A percentile compares a stretch with the other conserved stretches of the same genome.
These are phyloP conservation scores for Suaeda aralocaspica DNA, from an alignment of 148 eudicot species.

Conservation along the genomic window DNA sequence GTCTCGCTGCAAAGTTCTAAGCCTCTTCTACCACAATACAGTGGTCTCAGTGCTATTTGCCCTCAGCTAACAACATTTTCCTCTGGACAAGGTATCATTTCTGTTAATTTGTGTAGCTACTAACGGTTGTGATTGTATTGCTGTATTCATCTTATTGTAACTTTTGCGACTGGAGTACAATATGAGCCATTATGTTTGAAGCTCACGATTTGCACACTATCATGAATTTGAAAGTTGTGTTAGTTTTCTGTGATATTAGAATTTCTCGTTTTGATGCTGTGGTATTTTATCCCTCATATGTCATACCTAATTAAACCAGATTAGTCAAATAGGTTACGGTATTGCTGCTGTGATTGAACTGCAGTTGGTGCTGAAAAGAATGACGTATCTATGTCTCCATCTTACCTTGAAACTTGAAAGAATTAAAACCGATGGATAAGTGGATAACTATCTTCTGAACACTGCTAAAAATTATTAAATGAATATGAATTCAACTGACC, in stretches of 20 bases:
- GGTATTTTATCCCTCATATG: background rate
- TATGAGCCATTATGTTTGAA: too few relatives aligned
- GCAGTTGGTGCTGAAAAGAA: background rate
- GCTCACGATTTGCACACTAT: background rate
- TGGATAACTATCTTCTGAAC: background rate
- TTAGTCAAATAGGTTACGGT: background rate
- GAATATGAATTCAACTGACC: background rate
- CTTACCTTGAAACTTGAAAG: background rate
- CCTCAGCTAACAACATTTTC: slow-evolving; percentile 47
- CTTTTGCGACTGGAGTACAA: background rate
- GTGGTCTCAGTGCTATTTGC: slow-evolving; percentile 50
- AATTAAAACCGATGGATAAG: too few relatives aligned
- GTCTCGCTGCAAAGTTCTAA: slow-evolving; percentile 29
- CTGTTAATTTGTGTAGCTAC: background rate
- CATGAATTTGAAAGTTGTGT: background rate
- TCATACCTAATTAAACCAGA: background rate
- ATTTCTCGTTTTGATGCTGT: background rate
- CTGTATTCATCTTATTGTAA: background rate
- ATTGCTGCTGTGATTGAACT: background rate
- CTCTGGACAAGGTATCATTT: slow-evolving; percentile 26
- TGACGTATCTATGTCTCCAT: background rate
- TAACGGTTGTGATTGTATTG: background rate
- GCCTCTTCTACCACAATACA: slow-evolving; percentile 36
- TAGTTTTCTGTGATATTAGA: background rate
- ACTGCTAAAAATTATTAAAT: background rate